Base-by-base conservation (phyloP, 129 eudicot species). In the Deinandra increscens region DNA sequence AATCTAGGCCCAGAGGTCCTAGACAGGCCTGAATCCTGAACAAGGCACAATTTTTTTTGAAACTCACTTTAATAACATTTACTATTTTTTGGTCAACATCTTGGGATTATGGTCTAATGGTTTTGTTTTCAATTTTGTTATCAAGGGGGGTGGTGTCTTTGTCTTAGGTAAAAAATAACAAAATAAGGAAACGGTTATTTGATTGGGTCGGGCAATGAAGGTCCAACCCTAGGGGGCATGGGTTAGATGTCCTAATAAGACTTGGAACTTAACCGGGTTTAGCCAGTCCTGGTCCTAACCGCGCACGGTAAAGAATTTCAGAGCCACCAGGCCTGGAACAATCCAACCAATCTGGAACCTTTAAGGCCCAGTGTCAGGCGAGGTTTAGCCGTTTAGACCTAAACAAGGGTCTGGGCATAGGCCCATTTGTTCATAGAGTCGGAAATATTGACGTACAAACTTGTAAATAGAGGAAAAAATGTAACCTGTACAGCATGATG, bases 401-500 rank as follows among this genome's bases (percentile, higher is more conserved):
- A 34, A 13, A 36, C 36, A n/a, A 45, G 8, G 60, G 13, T 22
- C 61, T 60, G 15, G 42, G 22, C 34, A 41, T 43, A 45, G n/a
- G 37, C 69, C 26, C 69, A 49, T 46, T 73, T 73, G 41, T 48
- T 63, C 20, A 41, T 12, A 48, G 43, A 74, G 31, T 48, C 22
- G 36, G 38, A 68, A 56, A 10, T 44, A 48, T 42, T 11, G 70
- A 54, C 5, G 38, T 44, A 9, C 42, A 59, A 71, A 76, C 45
- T 41, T 64, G 12, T 60, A 19, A 49, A 23, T 60, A 78, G 46
- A 50, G 37, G 18, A 29, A 70, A 54, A 60, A 14, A 72, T 58
- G 43, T 72, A 75, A 91, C 99, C 97, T 93, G 99, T 50, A 95
- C 96, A 26, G 87, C 80, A 79, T 89, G 97, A 81, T 93, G 99